Evolutionary conservation across 345 rosid genomes (phyloP).

Genomic region (Atalantia buxifolia): DNA sequence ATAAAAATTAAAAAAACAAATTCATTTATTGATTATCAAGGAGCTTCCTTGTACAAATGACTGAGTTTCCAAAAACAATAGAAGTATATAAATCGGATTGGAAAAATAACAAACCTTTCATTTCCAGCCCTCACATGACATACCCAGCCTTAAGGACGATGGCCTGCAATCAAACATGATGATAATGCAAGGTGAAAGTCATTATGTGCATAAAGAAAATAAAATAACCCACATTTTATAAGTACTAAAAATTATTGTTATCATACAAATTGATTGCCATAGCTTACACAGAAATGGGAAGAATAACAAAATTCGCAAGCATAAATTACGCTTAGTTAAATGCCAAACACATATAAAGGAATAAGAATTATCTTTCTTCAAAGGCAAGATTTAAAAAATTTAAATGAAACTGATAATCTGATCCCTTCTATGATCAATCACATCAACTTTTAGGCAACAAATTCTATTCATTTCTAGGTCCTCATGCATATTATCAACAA

Average conservation of each 20-base stretch:
- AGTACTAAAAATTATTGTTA: no score
- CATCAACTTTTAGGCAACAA: no score
- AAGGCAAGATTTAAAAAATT: neutral
- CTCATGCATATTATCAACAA: no score
- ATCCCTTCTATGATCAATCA: neutral
- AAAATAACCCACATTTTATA: neutral
- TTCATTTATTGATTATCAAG: neutral
- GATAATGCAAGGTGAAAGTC: neutral
- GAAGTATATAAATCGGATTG: neutral
- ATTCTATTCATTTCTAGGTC: neutral
- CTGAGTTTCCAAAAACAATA: neutral
- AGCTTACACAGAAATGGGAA: no score
- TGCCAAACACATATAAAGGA: neutral
- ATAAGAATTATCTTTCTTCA: neutral
- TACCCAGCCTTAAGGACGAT: conserved; percentile 74
- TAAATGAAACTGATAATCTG: no score
- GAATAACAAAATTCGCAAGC: neutral
- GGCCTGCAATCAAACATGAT: conserved; percentile 45
- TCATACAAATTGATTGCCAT: neutral
- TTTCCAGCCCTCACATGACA: conserved; percentile 88
- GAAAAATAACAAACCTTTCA: conserved; percentile 56
- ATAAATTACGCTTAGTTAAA: neutral
- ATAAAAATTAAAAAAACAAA: no score
- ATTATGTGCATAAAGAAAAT: neutral
- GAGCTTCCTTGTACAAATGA: neutral